Evolutionary conservation across 2,329 filamentous ascomycete species (phyloP).

Genomic region (Ophiosphaerella korrae): DNA sequence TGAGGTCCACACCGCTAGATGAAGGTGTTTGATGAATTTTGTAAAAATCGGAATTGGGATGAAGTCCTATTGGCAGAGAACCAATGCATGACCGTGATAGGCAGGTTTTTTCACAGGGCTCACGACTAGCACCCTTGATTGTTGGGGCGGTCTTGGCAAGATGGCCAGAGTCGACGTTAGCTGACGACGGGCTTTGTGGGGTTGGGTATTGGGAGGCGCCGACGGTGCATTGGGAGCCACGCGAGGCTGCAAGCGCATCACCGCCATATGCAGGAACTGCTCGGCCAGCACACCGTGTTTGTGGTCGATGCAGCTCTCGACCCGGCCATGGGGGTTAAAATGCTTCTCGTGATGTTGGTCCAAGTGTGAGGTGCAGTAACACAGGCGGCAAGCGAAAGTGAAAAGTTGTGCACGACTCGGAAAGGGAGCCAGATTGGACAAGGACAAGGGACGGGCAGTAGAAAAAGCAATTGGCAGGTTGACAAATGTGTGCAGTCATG

Average conservation of each 20-base stretch:
- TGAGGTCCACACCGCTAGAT: too few relatives aligned
- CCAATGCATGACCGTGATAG: too few relatives aligned
- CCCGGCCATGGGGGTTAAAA: conserved; percentile 5
- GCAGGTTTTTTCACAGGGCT: too few relatives aligned
- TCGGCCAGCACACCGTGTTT: conserved; percentile 16
- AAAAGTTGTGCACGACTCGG: conserved; percentile 4
- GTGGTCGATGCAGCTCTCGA: conserved; percentile 11
- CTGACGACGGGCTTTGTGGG: background rate
- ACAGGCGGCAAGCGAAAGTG: conserved; percentile 5
- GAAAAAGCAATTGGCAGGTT: background rate
- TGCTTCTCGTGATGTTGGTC: conserved; percentile 14
- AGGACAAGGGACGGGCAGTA: background rate
- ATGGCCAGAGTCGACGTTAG: background rate
- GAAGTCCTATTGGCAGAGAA: too few relatives aligned
- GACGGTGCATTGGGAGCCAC: conserved; percentile 1
- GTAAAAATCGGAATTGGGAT: too few relatives aligned
- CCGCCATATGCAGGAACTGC: conserved; percentile 25
- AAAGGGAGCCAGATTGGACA: conserved; percentile 11
- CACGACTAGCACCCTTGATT: too few relatives aligned
- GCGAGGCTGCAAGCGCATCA: conserved; percentile 14
- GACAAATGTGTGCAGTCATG: background rate
- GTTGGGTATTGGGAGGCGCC: conserved; percentile 1
- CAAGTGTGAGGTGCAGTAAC: conserved; percentile 14
- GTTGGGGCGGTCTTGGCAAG: too few relatives aligned
- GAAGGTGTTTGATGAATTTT: too few relatives aligned